Evolutionary conservation across 805 yeast genomes (phyloP), one percentile per base, ranked within the genome.

Genomic region (Scheffersomyces coipomensis): DNA sequence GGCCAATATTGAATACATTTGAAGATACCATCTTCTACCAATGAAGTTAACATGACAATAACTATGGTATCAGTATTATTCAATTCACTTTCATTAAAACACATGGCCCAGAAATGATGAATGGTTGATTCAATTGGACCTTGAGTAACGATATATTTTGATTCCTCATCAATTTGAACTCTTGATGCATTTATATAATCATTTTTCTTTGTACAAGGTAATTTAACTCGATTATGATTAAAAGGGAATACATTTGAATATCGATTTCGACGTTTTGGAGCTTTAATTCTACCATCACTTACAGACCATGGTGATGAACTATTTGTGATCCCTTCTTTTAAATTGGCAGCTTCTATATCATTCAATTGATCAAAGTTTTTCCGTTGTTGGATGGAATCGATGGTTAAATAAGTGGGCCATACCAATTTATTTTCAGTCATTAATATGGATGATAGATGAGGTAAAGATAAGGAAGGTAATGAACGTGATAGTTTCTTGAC

Each of bases 61-160:
- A 66, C 47, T 1, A 67, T 45, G 6, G 43, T 33, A 39, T 59
- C 61, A 16, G 55, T 55, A 8, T 45, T 38, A 12, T 60, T 56
- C 22, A 39, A 39, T 27, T 51, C 58, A 4, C 70, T 55, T 43
- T 68, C 66, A 33, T 58, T 38, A 40, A 48, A 67, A 26, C 70
- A 64, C 75, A 69, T 69, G 27, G 69, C 60, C 81, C 81, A 76
- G 48, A 77, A 77, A 34, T 69, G 70, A 29, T 57, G 62, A 12
- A 54, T 49, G 1, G 80, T 75, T 12, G 39, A 34, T 0, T 42
- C 34, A n/a, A 68, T 53, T 2, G 81, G 81, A 2, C 91, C 95
- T 52, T 85, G 95, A 2, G 85, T 69, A 0, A 88, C 86, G 23
- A 85, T 81, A 54, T 81, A 85, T n/a, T 44, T 47, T 5, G 37